Percentiles rank a stretch among this genome's conserved stretches.
Conservation (phyloP, 352 stramenopile genomes). For the Saprolegnia parasitica region DNA sequence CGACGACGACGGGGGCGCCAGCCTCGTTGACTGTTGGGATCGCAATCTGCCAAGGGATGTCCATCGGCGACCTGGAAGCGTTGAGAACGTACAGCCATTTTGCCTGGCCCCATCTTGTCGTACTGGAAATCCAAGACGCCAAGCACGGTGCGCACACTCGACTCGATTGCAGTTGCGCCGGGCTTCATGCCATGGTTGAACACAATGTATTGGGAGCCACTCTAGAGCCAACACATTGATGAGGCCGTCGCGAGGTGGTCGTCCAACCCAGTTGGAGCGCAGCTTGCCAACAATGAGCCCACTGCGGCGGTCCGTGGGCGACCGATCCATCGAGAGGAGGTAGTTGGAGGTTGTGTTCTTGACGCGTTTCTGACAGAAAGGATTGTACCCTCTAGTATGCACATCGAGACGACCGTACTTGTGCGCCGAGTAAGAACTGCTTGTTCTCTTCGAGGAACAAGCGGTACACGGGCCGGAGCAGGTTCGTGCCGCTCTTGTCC, state of each 20-base stretch:
- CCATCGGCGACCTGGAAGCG: too few relatives aligned
- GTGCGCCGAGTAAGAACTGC: slow-evolving; percentile 47
- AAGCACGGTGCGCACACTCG: slow-evolving; percentile 45
- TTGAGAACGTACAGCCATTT: slow-evolving; percentile 38
- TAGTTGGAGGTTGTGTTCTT: slow-evolving; percentile 60
- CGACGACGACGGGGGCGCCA: slow-evolving; percentile 29
- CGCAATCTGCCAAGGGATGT: too few relatives aligned
- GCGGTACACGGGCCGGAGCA: slow-evolving; percentile 50
- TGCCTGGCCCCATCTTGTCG: slow-evolving; percentile 61
- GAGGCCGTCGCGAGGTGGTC: too few relatives aligned
- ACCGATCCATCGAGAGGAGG: slow-evolving; percentile 47
- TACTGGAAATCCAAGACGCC: slow-evolving; percentile 55
- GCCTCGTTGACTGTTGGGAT: slow-evolving; percentile 39
- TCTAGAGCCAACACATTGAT: slow-evolving; percentile 28
- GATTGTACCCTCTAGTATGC: too few relatives aligned
- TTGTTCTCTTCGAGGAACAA: slow-evolving; percentile 49
- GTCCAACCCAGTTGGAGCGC: slow-evolving; percentile 48
- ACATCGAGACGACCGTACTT: slow-evolving; percentile 27
- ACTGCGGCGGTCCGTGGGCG: slow-evolving; percentile 37
- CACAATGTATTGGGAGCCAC: slow-evolving; percentile 54
- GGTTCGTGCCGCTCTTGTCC: slow-evolving; percentile 45
- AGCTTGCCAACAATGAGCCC: slow-evolving; percentile 51
- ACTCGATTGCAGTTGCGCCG: slow-evolving; percentile 39
- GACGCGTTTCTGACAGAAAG: slow-evolving; percentile 34
- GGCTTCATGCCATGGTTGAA: slow-evolving; percentile 56